Evolutionary conservation across 495 filamentous ascomycete species (phyloP).

Genomic region (Hypoxylon subgilvum): DNA sequence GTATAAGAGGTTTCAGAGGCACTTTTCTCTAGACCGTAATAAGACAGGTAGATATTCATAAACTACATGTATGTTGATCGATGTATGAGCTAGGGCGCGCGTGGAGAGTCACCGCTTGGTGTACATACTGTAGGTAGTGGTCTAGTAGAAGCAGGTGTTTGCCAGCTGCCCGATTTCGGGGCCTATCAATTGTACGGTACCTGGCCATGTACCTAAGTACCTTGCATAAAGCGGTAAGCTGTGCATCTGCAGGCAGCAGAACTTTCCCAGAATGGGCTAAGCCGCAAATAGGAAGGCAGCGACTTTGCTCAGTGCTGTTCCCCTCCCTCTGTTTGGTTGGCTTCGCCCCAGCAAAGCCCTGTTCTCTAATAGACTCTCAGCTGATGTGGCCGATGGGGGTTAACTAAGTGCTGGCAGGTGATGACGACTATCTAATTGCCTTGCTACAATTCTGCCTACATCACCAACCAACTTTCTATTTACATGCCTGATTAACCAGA

Average conservation of each 20-base stretch:
- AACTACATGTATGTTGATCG: background rate
- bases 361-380: slow-evolving; percentile 17
- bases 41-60: background rate
- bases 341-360: slow-evolving; percentile 22
- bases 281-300: slow-evolving; percentile 1
- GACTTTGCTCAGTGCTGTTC: slow-evolving; percentile 16
- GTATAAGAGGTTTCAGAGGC: too few relatives aligned
- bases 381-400: background rate
- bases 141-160: slow-evolving; percentile 3
- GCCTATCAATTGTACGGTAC: slow-evolving; percentile 18
- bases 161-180: slow-evolving; percentile 11
- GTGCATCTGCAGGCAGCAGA: slow-evolving; percentile 18
- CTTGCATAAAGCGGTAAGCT: background rate
- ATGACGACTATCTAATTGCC: slow-evolving; percentile 26
- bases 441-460: background rate
- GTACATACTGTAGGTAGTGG: background rate
- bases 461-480: too few relatives aligned
- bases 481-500: too few relatives aligned
- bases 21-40: too few relatives aligned
- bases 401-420: slow-evolving; percentile 20
- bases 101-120: slow-evolving; percentile 15
- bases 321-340: slow-evolving; percentile 8
- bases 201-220: slow-evolving; percentile 20
- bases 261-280: slow-evolving; percentile 23
- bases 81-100: too few relatives aligned